phyloP scores from a whole-genome alignment of 306 rosid species.

The Dryas octopetala region DNA sequence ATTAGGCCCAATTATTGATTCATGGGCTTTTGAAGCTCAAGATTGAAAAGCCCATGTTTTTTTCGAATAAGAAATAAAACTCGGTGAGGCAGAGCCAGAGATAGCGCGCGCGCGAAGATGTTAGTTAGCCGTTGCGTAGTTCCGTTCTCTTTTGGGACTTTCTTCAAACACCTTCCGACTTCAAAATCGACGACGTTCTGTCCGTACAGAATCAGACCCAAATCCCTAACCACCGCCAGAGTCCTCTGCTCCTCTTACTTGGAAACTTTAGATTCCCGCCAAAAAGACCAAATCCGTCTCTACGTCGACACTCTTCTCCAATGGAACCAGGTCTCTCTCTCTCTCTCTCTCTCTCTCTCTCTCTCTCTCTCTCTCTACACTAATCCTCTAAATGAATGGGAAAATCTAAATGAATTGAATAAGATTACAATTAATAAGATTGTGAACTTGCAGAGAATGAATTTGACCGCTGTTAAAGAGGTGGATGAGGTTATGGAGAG shows the following conservation, averaged over 20 bases:
- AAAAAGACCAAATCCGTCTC: slow-evolving; percentile 64
- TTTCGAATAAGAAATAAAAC: neutral
- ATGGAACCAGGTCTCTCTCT: slow-evolving; percentile 70
- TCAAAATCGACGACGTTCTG: slow-evolving; percentile 25
- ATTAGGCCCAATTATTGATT: neutral
- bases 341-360: neutral
- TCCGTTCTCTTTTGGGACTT: slow-evolving; percentile 56
- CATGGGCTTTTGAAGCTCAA: too few relatives aligned
- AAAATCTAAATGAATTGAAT: neutral
- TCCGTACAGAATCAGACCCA: slow-evolving; percentile 30
- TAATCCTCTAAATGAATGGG: neutral
- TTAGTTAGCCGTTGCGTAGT: slow-evolving; percentile 24
- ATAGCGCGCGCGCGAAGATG: slow-evolving; percentile 36
- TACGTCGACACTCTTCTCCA: slow-evolving; percentile 81
- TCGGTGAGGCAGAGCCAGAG: neutral
- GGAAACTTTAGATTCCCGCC: slow-evolving; percentile 54
- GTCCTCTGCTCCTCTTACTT: slow-evolving; percentile 34
- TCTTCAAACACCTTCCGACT: slow-evolving; percentile 66
- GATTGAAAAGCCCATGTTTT: neutral
- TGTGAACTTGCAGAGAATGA: slow-evolving; percentile 60
- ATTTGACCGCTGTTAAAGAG: slow-evolving; percentile 75
- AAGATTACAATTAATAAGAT: neutral
- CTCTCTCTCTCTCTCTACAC: neutral
- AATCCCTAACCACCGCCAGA: slow-evolving; percentile 24
- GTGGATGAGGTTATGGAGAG: slow-evolving; percentile 77